Percentiles rank a stretch among this genome's conserved stretches.
Evolutionary conservation across 1,284 basidiomycete genomes (phyloP).

Genomic region (Peniophora sp.): DNA sequence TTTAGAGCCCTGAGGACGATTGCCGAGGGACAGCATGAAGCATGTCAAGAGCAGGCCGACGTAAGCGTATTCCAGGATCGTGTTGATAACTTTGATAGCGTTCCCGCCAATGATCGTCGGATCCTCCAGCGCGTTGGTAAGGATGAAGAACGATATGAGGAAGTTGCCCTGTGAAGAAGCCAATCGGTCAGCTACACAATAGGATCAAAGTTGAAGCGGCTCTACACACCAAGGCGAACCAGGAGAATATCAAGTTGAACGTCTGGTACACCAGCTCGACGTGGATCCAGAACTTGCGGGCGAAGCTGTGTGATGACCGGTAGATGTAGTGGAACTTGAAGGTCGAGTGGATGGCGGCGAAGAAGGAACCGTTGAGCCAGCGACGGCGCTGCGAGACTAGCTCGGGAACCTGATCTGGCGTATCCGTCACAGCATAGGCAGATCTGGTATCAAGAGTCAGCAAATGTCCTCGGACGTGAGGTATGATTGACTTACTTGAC

Average conservation of each 20-base stretch:
- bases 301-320: constrained; percentile 75
- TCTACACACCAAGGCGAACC: constrained; percentile 74
- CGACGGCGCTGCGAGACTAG: constrained; percentile 88
- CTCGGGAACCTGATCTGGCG: constrained; percentile 58
- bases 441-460: neutral
- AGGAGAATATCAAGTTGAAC: constrained; percentile 86
- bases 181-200: constrained; percentile 6
- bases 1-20: constrained; percentile 83
- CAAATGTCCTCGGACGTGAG: constrained; percentile 30
- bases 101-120: constrained; percentile 31
- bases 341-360: constrained; percentile 86
- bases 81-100: constrained; percentile 67
- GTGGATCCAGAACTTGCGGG: constrained; percentile 91
- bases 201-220: neutral
- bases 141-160: constrained; percentile 80
- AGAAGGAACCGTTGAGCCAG: constrained; percentile 98
- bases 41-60: constrained; percentile 80
- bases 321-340: constrained; percentile 93
- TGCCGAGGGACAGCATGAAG: constrained; percentile 96
- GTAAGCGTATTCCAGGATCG: constrained; percentile 81
- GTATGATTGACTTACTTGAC: constrained; percentile 89
- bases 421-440: neutral
- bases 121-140: constrained; percentile 67
- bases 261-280: constrained; percentile 90
- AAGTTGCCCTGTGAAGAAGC: constrained; percentile 73